Base-by-base conservation (phyloP, 805 yeast species). In the Schizosaccharomyces lindneri region DNA sequence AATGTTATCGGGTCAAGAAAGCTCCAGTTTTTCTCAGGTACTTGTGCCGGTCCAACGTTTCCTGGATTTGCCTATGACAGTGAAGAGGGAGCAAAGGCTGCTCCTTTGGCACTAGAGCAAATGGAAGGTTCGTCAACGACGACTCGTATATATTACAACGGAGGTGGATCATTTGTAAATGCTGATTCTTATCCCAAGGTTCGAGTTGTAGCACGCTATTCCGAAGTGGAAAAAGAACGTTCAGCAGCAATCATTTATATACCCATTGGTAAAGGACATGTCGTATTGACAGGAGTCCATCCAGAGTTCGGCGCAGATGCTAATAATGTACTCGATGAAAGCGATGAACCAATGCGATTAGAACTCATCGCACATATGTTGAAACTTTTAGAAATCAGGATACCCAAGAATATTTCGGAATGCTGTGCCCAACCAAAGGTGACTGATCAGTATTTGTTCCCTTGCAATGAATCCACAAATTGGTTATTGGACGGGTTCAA, bases 91-190 rank as follows among this genome's bases (percentile, higher is more conserved):
- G 83, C 95, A 0, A 74, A 77, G 57, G 85, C 87, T 0, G 80
- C 79, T 0, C 68, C 64, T 5, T 65, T 86, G 59, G 64, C 67
- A 19, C 6, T 51, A 19, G 48, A 61, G 63, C 24, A 36, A n/a
- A 55, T 31, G 36, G 13, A 46, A 46, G 41, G 41, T 2, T 36
- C 41, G 1, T 5, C 51, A 5, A 24, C 13, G 3, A n/a, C 21
- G 21, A 64, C 70, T 51, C 61, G 63, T 7, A 64, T 66, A 48
- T 90, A 87, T 70, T 85, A 81, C 70, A 89, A 93, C 66, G 99
- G 99, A 5, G 99, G 98, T 39, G 84, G 86, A 1, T 77, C 84
- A 13, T 90, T 93, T 72, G 82, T 83, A 13, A 84, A 86, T 69
- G 89, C 95, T 0, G 78, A 79, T 2, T 73, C 75, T 60, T 79